These are phyloP conservation scores for Diutina sp. DNA, from an alignment of 1,139 yeast genomes.

Conservation along the genomic window DNA sequence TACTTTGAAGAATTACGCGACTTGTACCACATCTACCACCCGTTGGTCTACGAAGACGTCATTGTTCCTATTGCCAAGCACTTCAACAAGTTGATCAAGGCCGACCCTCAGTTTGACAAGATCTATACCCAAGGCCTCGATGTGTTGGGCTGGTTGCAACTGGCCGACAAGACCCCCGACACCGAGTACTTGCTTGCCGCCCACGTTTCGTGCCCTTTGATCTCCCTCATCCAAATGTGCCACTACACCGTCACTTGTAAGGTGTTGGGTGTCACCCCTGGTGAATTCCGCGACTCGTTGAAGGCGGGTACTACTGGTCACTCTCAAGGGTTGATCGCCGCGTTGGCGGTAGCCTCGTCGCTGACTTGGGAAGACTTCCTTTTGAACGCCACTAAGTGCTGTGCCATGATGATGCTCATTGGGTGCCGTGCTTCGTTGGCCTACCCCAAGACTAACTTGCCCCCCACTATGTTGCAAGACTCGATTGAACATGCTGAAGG, in stretches of 20 bases:
- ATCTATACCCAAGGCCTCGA: slow-evolving; percentile 91
- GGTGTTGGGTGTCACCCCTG: slow-evolving; percentile 80
- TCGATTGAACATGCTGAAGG: slow-evolving; percentile 94
- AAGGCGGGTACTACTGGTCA: slow-evolving; percentile 89
- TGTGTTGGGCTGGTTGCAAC: slow-evolving; percentile 72
- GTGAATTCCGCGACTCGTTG: slow-evolving; percentile 60
- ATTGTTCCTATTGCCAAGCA: slow-evolving; percentile 56
- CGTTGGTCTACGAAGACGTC: slow-evolving; percentile 53
- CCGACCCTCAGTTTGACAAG: slow-evolving; percentile 70
- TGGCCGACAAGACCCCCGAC: slow-evolving; percentile 81
- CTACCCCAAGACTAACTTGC: slow-evolving; percentile 87
- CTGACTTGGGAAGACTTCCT: slow-evolving; percentile 78
- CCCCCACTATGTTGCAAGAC: slow-evolving; percentile 90
- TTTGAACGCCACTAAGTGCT: slow-evolving; percentile 60
- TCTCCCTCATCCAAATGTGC: slow-evolving; percentile 88
- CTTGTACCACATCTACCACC: slow-evolving; percentile 62
- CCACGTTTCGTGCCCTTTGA: slow-evolving; percentile 91
- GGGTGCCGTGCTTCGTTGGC: slow-evolving; percentile 86
- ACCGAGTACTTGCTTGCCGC: slow-evolving; percentile 79
- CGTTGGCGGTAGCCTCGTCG: slow-evolving; percentile 81
- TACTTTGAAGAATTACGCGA: slow-evolving; percentile 94
- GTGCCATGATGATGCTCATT: slow-evolving; percentile 77
- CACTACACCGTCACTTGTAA: slow-evolving; percentile 86
- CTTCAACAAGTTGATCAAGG: slow-evolving; percentile 55
- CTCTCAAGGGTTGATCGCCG: slow-evolving; percentile 93